Evolutionary conservation across 2,329 filamentous ascomycete genomes (phyloP).

Genomic region (Fusarium subtropicale): DNA sequence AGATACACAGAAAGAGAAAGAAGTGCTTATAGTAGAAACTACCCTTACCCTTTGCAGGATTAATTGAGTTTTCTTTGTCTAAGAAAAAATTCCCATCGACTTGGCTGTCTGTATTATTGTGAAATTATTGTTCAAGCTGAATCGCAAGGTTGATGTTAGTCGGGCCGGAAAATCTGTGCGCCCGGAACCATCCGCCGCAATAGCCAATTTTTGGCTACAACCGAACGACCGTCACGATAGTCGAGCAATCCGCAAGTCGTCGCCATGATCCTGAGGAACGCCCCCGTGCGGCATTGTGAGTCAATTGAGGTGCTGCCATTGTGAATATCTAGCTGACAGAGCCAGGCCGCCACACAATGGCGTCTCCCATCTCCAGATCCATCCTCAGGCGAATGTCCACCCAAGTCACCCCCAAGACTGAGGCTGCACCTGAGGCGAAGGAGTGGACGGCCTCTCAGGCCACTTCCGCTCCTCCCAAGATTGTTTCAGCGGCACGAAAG

Average conservation of each 20-base stretch:
- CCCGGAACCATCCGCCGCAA: conserved; percentile 22
- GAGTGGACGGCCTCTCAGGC: conserved; percentile 44
- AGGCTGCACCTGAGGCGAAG: conserved; percentile 23
- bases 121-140: background rate
- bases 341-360: conserved; percentile 66
- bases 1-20: conserved; percentile 49
- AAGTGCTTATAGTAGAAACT: conserved; percentile 47
- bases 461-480: conserved; percentile 38
- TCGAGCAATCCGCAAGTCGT: conserved; percentile 42
- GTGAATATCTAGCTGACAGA: conserved; percentile 24
- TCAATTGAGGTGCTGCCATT: conserved; percentile 23
- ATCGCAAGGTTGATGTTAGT: conserved; percentile 6
- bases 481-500: conserved; percentile 46
- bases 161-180: conserved; percentile 44
- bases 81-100: conserved; percentile 10
- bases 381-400: conserved; percentile 52
- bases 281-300: conserved; percentile 66
- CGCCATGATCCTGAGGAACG: conserved; percentile 68
- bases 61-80: conserved; percentile 41
- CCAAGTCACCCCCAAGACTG: conserved; percentile 34
- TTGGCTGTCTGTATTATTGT: background rate
- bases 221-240: conserved; percentile 38
- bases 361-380: conserved; percentile 55
- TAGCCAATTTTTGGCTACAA: conserved; percentile 48
- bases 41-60: conserved; percentile 43